A percentile compares a stretch with the other conserved stretches of the same genome.
Conservation (phyloP, 1,139 yeast species). For the Saccharomyces hybrid region DNA sequence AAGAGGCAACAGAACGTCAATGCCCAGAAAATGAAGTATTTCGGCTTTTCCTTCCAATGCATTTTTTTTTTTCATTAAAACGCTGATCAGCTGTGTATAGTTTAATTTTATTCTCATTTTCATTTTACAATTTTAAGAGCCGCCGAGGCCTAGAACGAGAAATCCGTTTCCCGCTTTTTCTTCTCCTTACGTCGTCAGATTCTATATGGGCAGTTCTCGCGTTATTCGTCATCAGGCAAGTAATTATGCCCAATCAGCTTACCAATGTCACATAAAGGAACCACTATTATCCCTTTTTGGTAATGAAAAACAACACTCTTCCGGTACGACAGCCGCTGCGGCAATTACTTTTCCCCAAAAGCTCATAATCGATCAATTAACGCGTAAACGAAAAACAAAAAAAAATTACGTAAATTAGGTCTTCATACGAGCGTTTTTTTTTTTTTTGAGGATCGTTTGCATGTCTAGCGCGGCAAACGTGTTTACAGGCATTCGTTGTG, state of each 20-base stretch:
- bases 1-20: background rate
- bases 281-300: background rate
- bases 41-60: background rate
- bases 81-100: background rate
- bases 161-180: background rate
- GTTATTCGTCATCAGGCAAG: background rate
- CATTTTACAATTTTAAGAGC: background rate
- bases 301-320: background rate
- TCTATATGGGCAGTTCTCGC: background rate
- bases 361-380: background rate
- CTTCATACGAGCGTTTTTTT: background rate
- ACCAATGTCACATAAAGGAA: background rate
- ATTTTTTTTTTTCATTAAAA: background rate
- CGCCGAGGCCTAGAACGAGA: background rate
- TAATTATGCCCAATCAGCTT: background rate
- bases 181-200: background rate
- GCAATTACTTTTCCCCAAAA: background rate
- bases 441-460: background rate
- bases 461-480: background rate
- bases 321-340: conserved; percentile 1
- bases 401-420: background rate
- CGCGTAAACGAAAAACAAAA: background rate
- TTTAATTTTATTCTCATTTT: background rate
- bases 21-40: background rate
- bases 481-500: background rate